These are phyloP conservation scores for Pachysandra terminalis DNA, from an alignment of 164 flowering plant species.

Conservation along the genomic window DNA sequence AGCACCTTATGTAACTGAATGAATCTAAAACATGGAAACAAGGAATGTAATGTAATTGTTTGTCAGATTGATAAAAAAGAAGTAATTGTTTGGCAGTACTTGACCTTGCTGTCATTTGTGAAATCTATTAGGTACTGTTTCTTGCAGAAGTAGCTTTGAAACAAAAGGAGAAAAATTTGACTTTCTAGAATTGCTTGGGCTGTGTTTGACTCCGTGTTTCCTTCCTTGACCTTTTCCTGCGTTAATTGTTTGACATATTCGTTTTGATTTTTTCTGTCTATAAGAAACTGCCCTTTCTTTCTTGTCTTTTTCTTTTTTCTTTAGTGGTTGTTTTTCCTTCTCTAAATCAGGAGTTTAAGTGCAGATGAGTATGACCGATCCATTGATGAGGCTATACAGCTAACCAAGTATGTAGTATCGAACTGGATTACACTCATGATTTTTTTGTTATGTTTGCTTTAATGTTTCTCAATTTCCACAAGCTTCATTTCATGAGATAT, in stretches of 20 bases:
- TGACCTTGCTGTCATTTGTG: too few relatives aligned
- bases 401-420: slow-evolving; percentile 27
- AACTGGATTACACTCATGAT: not conserved
- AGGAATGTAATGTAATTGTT: not conserved
- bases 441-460: not conserved
- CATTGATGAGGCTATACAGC: slow-evolving; percentile 41
- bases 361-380: slow-evolving; percentile 50
- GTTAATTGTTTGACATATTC: not conserved
- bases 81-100: too few relatives aligned
- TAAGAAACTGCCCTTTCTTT: too few relatives aligned
- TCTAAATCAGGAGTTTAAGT: not conserved
- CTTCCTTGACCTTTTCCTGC: too few relatives aligned
- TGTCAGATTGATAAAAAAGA: too few relatives aligned
- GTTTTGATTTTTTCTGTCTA: not conserved
- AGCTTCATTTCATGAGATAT: not conserved
- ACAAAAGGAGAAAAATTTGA: not conserved
- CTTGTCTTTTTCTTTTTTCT: not conserved
- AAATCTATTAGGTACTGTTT: too few relatives aligned
- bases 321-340: not conserved
- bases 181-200: not conserved
- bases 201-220: not conserved
- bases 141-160: not conserved
- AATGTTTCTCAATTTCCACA: not conserved
- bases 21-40: too few relatives aligned
- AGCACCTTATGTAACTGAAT: not conserved